Base-by-base conservation (phyloP, 352 stramenopile genomes). In the Elongisporangium prolatum region DNA sequence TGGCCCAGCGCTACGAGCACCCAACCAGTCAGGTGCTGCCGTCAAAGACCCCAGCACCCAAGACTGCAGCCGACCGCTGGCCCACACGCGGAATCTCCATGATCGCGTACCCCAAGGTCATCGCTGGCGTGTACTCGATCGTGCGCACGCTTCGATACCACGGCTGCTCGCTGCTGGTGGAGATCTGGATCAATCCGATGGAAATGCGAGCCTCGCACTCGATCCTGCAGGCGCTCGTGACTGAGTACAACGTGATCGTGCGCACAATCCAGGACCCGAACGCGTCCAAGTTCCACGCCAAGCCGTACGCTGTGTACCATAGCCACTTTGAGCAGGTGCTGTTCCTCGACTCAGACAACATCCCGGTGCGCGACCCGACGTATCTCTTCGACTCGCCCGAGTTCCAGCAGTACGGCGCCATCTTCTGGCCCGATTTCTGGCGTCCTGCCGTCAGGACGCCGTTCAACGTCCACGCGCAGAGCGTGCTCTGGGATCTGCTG, bases 361-460 rank as follows among this genome's bases (percentile, higher is more conserved):
- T 93, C 16, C 82, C 85, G 0, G 72, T 80, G 11, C 71, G 74
- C 1, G 83, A 95, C 57, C 85, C 85, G 51, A 95, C 81, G 59
- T 95, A 91, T 65, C 60, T 95, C 16, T 95, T 95, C 50, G 70
- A 88, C 20, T 55, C 74, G 21, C 66, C 72, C 2, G 81, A 90
- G 65, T 95, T 92, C 63, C 24, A 61, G 0, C 64, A 65, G 40
- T 65, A 71, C 34, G 85, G 85, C 48, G 83, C 85, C 14, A 71
- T 95, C 8, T 95, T 95, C 65, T 95, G 85, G 85, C 85, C 85
- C 7, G 85, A 95, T 59, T 95, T 93, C 52, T 95, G 85, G 85
- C 74, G 78, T 47, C 81, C 82, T 3, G 50, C 48, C 20, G 59
- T 74, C 38, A 75, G 73, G 21, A 93, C 80, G 9, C 72, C 71